These are phyloP conservation scores for Cyberlindnera petersonii DNA, from an alignment of 805 yeast genomes.

Conservation along the genomic window DNA sequence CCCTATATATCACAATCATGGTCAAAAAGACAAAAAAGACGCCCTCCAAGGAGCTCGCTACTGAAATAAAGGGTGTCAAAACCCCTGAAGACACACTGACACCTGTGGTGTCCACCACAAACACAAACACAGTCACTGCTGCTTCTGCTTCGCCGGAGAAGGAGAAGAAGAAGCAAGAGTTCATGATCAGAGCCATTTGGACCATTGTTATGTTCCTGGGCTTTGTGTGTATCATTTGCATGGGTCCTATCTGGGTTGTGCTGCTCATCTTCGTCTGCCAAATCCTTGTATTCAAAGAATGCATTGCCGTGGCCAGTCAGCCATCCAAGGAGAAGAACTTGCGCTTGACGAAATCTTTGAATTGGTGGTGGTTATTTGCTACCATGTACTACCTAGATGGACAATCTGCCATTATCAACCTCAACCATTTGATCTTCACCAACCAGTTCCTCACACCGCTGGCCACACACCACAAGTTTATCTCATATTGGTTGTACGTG, in stretches of 20 bases:
- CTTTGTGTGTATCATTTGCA: slow-evolving; percentile 63
- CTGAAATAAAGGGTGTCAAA: too few species aligned
- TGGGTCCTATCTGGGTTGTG: slow-evolving; percentile 85
- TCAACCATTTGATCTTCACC: slow-evolving; percentile 48
- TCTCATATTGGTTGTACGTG: slow-evolving; percentile 79
- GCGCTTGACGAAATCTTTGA: slow-evolving; percentile 76
- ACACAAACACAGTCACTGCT: too few species aligned
- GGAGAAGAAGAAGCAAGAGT: slow-evolving; percentile 71
- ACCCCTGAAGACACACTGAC: neutral
- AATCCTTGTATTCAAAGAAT: slow-evolving; percentile 83
- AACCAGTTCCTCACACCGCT: slow-evolving; percentile 53
- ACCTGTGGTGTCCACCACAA: too few species aligned
- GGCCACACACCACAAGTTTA: slow-evolving; percentile 75
- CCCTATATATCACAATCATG: too few species aligned
- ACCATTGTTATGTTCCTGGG: slow-evolving; percentile 83
- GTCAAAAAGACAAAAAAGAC: slow-evolving; percentile 1
- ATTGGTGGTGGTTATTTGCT: slow-evolving; percentile 90
- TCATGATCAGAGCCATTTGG: slow-evolving; percentile 87
- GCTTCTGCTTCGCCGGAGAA: neutral
- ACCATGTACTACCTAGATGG: slow-evolving; percentile 89
- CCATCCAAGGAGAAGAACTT: slow-evolving; percentile 81
- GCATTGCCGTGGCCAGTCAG: slow-evolving; percentile 75
- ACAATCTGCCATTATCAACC: slow-evolving; percentile 68
- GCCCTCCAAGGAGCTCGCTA: slow-evolving; percentile 3
- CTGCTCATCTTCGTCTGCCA: slow-evolving; percentile 69